phyloP scores from a whole-genome alignment of 257 asterid genomes.

The Parsonsia alboflavescens region DNA sequence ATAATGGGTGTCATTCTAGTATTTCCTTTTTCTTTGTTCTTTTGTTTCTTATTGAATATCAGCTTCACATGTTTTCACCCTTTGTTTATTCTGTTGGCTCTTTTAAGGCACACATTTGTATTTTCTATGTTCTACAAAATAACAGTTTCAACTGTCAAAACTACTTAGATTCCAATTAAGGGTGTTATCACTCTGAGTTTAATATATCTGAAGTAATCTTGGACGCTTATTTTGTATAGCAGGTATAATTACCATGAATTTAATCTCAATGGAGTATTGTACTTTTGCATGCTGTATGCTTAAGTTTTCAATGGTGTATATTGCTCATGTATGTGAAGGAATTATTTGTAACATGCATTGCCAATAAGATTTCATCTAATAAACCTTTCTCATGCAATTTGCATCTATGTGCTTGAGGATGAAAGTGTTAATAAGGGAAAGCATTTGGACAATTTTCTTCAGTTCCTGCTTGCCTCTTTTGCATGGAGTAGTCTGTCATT shows the following conservation, averaged over 20 bases:
- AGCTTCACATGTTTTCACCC: conserved; percentile 1
- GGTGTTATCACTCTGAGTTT: not conserved
- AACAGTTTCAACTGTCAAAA: not conserved
- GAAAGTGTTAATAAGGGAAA: not conserved
- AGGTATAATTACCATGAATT: not conserved
- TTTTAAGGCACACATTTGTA: not conserved
- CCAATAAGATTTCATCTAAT: not conserved
- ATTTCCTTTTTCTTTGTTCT: conserved; percentile 12
- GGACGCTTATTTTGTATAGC: not conserved
- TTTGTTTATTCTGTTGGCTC: not conserved
- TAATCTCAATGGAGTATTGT: not conserved
- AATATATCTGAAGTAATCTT: not conserved
- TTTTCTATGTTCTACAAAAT: not conserved
- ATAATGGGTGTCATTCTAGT: conserved; percentile 11
- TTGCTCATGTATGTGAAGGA: not conserved
- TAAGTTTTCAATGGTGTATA: not conserved
- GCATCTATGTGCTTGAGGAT: not conserved
- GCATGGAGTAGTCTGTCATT: not conserved
- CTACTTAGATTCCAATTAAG: not conserved
- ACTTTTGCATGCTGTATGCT: not conserved
- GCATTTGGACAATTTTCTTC: not conserved
- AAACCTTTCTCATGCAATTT: not conserved
- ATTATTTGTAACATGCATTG: not conserved
- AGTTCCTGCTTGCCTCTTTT: not conserved
- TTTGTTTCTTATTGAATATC: not conserved